Evolutionary conservation across 2,329 filamentous ascomycete species (phyloP).

Genomic region (Chaetomium sp.): DNA sequence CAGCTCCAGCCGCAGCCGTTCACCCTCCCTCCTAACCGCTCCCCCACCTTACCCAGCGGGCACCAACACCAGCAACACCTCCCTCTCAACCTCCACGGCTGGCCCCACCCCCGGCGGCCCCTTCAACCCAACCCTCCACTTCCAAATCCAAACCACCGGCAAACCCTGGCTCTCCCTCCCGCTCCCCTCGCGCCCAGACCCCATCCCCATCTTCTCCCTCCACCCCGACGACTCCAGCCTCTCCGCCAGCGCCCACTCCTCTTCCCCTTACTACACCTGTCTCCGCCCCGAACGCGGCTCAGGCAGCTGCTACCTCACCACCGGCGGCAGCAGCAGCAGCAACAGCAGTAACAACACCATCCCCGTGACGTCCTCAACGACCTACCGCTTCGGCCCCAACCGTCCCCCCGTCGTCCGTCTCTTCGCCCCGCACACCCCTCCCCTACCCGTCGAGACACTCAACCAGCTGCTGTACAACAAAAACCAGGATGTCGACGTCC

Average conservation of each 20-base stretch:
- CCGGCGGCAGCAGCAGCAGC: neutral
- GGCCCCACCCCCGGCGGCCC: constrained; percentile 13
- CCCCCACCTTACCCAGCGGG: constrained; percentile 25
- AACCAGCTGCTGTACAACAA: neutral
- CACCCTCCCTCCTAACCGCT: constrained; percentile 14
- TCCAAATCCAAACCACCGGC: constrained; percentile 45
- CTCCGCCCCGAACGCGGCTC: constrained; percentile 41
- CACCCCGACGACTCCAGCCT: constrained; percentile 16
- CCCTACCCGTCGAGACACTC: constrained; percentile 17
- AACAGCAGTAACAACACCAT: neutral
- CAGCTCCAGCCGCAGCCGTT: constrained; percentile 13
- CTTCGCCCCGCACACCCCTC: constrained; percentile 20
- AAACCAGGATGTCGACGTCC: neutral
- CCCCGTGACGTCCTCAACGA: constrained; percentile 40
- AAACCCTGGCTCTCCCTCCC: constrained; percentile 39
- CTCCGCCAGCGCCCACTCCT: constrained; percentile 19
- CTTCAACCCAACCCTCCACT: constrained; percentile 38
- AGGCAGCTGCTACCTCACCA: constrained; percentile 39
- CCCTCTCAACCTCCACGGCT: constrained; percentile 18
- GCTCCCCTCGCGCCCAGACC: constrained; percentile 30
- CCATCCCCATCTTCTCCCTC: constrained; percentile 39
- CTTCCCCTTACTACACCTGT: constrained; percentile 38
- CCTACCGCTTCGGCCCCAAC: constrained; percentile 51
- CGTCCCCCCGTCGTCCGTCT: constrained; percentile 42
- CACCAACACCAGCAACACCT: no score